Percentiles rank a stretch among this genome's conserved stretches.
phyloP scores from a whole-genome alignment of 768 basidiomycete species.

The Leucosporidium creatinivorum region DNA sequence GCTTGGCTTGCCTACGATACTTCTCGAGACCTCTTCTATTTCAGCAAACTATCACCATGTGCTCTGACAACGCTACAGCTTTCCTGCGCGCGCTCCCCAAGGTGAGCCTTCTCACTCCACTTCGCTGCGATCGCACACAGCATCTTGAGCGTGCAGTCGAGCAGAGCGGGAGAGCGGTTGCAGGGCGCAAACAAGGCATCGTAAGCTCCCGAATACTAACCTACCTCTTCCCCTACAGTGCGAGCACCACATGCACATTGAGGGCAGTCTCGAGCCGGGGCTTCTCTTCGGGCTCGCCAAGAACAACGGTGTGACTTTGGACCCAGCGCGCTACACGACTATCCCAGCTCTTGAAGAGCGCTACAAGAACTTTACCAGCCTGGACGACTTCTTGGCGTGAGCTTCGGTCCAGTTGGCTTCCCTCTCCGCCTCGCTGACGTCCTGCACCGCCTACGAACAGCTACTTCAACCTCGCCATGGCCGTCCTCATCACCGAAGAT shows the following conservation, averaged over 20 bases:
- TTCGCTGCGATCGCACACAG: too few species aligned
- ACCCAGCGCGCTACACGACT: constrained; percentile 12
- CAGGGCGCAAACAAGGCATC: too few species aligned
- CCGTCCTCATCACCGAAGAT: constrained; percentile 23
- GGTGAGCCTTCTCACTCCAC: background rate
- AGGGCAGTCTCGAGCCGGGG: constrained; percentile 28
- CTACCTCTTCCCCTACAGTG: constrained; percentile 1
- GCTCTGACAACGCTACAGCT: background rate
- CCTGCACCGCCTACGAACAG: background rate
- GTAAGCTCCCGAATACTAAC: background rate
- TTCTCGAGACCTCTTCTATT: background rate
- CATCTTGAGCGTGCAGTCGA: too few species aligned
- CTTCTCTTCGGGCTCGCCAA: constrained; percentile 31
- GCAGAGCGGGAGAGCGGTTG: too few species aligned
- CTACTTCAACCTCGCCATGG: constrained; percentile 22
- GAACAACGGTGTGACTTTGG: constrained; percentile 25
- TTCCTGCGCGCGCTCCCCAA: constrained; percentile 28
- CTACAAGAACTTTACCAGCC: constrained; percentile 31
- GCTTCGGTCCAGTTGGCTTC: background rate
- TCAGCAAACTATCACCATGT: background rate
- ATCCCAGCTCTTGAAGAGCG: constrained; percentile 22
- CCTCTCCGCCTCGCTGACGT: background rate
- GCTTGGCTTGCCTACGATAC: background rate
- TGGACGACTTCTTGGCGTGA: constrained; percentile 33
- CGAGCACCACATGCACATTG: constrained; percentile 38